Base-by-base conservation (phyloP, 108 stramenopile genomes). In the Skeletonema marinoi region DNA sequence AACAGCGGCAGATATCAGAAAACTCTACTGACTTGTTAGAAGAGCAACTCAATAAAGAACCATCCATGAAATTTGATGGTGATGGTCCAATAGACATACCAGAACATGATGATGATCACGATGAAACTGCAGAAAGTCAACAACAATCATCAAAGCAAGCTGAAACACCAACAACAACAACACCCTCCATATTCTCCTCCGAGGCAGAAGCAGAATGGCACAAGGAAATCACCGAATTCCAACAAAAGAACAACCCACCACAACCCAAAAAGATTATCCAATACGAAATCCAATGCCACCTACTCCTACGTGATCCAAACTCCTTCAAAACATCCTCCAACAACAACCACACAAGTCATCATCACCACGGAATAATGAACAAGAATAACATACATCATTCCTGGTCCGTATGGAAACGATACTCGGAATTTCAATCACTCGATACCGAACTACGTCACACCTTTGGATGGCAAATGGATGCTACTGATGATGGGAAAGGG, bases 381-480 rank as follows among this genome's bases (percentile, higher is more conserved):
- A 48, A 44, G 31, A 65, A 65, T 56, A 31, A 14, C 29, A 3
- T 67, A 2, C 74, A 60, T 46, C 63, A 56, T 19, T 58, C 73
- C 5, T 83, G 82, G 82, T 51, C 48, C 4, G 73, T 79, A 9
- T 83, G 82, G 82, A 78, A 69, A 35, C 68, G 83, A 41, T 84
- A 77, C 19, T 81, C 83, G 7, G 79, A 78, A 48, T 71, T 84
- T 11, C 42, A 25, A 12, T 19, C 32, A 0, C 19, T 84, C 0
- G 83, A 84, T 32, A 51, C 29, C 3, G 59, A 76, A 42, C 19
- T 84, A 32, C 79, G 83, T 3, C 51, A 61, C 1, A 41, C 35
- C 2, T 74, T 68, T n/a, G 68, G 75, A 1, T 84, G 83, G 83
- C 79, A 81, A 32, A 84, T 84, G 75, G 70, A 84, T 60, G 74